Evolutionary conservation across 1,284 basidiomycete species (phyloP), one percentile per base, ranked within the genome.

Genomic region (Ceratobasidium sp.): DNA sequence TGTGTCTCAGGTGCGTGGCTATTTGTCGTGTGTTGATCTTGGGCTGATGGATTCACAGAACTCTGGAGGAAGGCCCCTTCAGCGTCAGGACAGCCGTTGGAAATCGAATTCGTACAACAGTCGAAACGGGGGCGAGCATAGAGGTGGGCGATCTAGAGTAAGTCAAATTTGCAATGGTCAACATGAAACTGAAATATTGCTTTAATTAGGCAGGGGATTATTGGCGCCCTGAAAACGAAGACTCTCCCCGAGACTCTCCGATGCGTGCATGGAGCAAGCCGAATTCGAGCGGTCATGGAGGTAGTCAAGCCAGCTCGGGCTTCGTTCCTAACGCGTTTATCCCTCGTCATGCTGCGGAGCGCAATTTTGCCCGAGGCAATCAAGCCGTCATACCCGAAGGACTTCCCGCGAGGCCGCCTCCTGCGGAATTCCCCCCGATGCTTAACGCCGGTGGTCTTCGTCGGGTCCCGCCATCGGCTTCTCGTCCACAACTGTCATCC

Each of bases 261-360:
- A 74, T 74, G 61, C 71, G 71, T 40, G 49, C 49, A 40, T 74
- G 71, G 71, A 49, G 49, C 46, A 65, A 65, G 29, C 71, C 40
- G 8, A 61, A 65, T 8, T 13, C 25, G 2, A 49, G n/a, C 13
- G 32, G 37, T 25, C 71, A 65, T 19, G 15, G 61, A 37, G 71
- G 54, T 29, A 25, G 4, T 19, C 61, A 44, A 40, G 19, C 59
- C n/a, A 32, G n/a, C 25, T n/a, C 49, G 29, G 32, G 29, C 34
- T 74, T 59, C 29, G 34, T 34, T 34, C 61, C 46, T 13, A 40
- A 34, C 34, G 22, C 59, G n/a, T 71, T 71, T n/a, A 56, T 71
- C n/a, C 69, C 69, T 8, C 57, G 69, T 1, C 56, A 71, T 56
- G 67, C 67, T n/a, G 52, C 17, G 22, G 67, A 57, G 34, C 52